Base-by-base conservation (phyloP, 148 eudicot species). In the Rhododendron griersonianum region DNA sequence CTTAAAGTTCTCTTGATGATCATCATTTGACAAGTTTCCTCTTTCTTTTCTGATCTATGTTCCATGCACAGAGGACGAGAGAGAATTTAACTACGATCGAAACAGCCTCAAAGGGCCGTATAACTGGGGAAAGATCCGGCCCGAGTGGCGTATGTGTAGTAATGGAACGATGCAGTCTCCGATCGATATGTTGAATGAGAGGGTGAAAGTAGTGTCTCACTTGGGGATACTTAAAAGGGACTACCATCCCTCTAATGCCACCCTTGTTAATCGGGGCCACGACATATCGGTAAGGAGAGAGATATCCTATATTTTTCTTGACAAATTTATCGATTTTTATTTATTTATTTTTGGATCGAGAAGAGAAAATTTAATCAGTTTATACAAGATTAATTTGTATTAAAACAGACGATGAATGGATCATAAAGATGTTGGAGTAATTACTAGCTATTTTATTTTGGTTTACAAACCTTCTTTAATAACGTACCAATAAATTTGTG, bases 131-230 rank as follows among this genome's bases (percentile, higher is more conserved):
- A 65, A 85, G 50, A 83, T 91, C 65, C 55, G n/a, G 18, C 89
- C 93, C 7, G 90, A 88, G n/a, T 91, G 93, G 93, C 79, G 76
- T 16, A 33, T 63, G 47, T 91, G 93, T 47, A 45, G 51, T 50
- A 21, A 76, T 7, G 93, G 93, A 80, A 65, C 11, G 18, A 88
- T 88, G 90, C 93, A 91, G 45, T 91, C 93, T 81, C 93, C 93
- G 7, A 91, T 91, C 61, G 91, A 90, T 85, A 39, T 91, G 48
- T 21, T 37, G 78, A 82, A 87, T 28, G 61, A 84, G 78, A 87
- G 90, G 83, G 90, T 84, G 82, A 28, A 87, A 65, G 25, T 77
- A 47, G 89, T 89, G 7, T 80, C 88, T 9, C 37, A 87, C 65
- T 47, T 87, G 74, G 91, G 91, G 16, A 35, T 21, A 28, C 85